These are phyloP conservation scores for Wickerhamomyces rabaulensis DNA, from an alignment of 805 yeast species.

Conservation along the genomic window DNA sequence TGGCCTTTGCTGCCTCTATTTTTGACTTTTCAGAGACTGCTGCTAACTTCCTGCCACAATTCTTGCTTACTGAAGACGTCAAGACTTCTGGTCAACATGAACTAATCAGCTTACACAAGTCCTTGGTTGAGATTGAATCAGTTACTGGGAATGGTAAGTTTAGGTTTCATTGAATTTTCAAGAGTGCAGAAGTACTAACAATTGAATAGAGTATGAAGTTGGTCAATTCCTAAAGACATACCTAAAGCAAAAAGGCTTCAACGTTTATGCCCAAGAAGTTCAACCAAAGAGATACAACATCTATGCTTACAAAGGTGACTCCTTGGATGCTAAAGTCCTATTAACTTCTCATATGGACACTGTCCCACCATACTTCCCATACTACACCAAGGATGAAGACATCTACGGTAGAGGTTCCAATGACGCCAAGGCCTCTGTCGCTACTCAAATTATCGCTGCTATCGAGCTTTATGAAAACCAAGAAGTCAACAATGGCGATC, in stretches of 20 bases:
- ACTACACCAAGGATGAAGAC: slow-evolving; percentile 37
- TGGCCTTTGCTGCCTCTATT: slow-evolving; percentile 1
- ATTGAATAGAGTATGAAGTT: slow-evolving; percentile 13
- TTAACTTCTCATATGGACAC: slow-evolving; percentile 68
- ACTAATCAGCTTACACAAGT: slow-evolving; percentile 20
- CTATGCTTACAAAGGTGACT: slow-evolving; percentile 50
- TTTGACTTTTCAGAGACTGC: neutral
- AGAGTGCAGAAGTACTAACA: neutral
- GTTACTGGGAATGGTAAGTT: slow-evolving; percentile 9
- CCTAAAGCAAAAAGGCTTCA: slow-evolving; percentile 34
- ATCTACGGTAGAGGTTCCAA: slow-evolving; percentile 64
- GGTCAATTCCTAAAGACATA: slow-evolving; percentile 13
- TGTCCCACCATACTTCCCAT: slow-evolving; percentile 61
- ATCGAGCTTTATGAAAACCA: slow-evolving; percentile 38
- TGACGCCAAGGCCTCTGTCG: slow-evolving; percentile 71
- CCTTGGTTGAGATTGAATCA: slow-evolving; percentile 22
- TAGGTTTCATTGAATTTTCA: no score
- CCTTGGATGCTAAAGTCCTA: slow-evolving; percentile 38
- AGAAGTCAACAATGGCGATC: slow-evolving; percentile 45
- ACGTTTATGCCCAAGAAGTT: slow-evolving; percentile 42
- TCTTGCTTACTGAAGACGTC: neutral
- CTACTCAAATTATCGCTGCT: slow-evolving; percentile 53
- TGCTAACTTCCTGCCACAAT: neutral
- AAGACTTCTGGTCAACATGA: slow-evolving; percentile 12
- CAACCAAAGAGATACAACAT: slow-evolving; percentile 39